Evolutionary conservation across 371 early-diverging fungal genomes (phyloP), one percentile per base, ranked within the genome.

Genomic region (Dichotomocladium elegans): DNA sequence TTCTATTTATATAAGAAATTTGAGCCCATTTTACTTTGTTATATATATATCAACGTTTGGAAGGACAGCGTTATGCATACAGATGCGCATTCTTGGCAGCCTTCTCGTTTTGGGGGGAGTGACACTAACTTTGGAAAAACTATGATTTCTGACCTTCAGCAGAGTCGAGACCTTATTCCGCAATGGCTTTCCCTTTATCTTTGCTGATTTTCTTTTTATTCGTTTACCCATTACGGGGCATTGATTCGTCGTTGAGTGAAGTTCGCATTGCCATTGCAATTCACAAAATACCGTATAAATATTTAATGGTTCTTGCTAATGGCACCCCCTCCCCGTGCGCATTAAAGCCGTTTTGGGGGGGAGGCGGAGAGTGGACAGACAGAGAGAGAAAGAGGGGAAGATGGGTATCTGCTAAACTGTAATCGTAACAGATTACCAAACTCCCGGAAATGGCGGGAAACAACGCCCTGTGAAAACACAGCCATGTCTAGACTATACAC

Each of bases 11-110:
- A 44, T 44, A 44, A 26, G 41, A 43, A 45, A 37, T 17, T 40
- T 19, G 24, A 24, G 31, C 21, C 29, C 19, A 26, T 34, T 12
- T 21, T 22, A 34, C 25, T 25, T 25, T 15, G n/a, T 10, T 9
- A n/a, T 10, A 14, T 35, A 25, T 9, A 34, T 33, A 48, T 48
- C 49, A 48, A 33, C 49, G 34, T 48, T 33, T 30, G 21, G 22
- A 28, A 48, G 35, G 22, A 48, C 29, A 48, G 24, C 17, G 31
- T 48, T 25, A 31, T 33, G 31, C 49, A 48, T 46, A 19, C 31
- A 29, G 31, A 22, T 48, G 24, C 14, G 25, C 49, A 31, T 48
- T 48, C 49, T 48, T 48, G 49, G 49, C 49, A 48, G 49, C 34
- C 29, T n/a, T 11, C 26, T 5, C 4, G 14, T 15, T 25, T 30